phyloP scores from a whole-genome alignment of 441 rosid species.

The Gossypium gossypioides region DNA sequence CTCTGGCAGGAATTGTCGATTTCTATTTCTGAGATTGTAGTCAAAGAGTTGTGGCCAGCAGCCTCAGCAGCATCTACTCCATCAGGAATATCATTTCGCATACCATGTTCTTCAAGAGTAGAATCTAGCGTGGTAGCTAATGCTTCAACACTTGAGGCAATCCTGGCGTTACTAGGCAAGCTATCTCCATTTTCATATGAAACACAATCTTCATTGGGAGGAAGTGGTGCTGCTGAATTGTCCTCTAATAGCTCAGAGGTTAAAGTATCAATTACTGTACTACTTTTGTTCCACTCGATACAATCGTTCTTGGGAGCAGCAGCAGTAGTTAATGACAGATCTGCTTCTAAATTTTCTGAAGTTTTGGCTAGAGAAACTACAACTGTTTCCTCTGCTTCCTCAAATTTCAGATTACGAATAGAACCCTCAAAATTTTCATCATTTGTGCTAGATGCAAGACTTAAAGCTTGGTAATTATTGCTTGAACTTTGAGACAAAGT shows the following conservation, averaged over 20 bases:
- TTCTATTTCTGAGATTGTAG: constrained; percentile 56
- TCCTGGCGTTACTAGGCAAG: constrained; percentile 23
- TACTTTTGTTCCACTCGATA: constrained; percentile 23
- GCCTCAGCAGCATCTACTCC: constrained; percentile 34
- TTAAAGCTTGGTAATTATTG: constrained; percentile 37
- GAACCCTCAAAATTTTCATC: constrained; percentile 35
- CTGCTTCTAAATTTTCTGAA: constrained; percentile 30
- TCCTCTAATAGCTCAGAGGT: constrained; percentile 35
- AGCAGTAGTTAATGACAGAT: constrained; percentile 15
- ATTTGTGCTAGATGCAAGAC: constrained; percentile 30
- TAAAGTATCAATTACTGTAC: constrained; percentile 30
- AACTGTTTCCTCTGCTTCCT: constrained; percentile 25
- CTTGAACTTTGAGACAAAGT: constrained; percentile 51
- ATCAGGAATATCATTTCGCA: constrained; percentile 17
- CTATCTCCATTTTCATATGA: constrained; percentile 31
- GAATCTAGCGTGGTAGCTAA: constrained; percentile 27
- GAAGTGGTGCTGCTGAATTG: constrained; percentile 22
- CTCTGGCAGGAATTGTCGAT: constrained; percentile 29
- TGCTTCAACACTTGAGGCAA: constrained; percentile 28
- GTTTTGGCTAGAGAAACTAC: constrained; percentile 30
- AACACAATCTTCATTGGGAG: constrained; percentile 20
- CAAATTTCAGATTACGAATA: constrained; percentile 27
- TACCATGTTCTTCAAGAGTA: constrained; percentile 22
- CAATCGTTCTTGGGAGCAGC: constrained; percentile 21
- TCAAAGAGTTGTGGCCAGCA: constrained; percentile 29